Conservation (phyloP, 768 basidiomycete genomes). For the Macrolepiota dolichaula region DNA sequence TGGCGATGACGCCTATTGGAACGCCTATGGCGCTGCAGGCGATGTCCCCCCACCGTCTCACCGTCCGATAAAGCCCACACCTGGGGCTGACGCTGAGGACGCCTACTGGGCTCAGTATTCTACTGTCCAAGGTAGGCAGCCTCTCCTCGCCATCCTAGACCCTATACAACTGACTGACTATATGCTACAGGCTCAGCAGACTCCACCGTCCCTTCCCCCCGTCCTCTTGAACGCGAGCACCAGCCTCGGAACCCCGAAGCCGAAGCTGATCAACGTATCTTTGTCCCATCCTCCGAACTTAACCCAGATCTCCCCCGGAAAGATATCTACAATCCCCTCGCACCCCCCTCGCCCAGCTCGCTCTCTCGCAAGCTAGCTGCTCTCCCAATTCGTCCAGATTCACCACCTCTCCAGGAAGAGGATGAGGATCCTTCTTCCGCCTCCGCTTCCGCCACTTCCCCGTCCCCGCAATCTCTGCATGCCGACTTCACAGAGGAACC, state of each 20-base stretch:
- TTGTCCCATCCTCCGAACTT: slow-evolving; percentile 27
- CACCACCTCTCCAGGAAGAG: slow-evolving; percentile 20
- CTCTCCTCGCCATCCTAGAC: background rate
- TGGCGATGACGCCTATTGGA: slow-evolving; percentile 63
- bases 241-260: slow-evolving; percentile 11
- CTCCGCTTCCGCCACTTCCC: slow-evolving; percentile 16
- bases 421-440: slow-evolving; percentile 21
- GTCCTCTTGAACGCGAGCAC: slow-evolving; percentile 25
- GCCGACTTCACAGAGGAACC: slow-evolving; percentile 17
- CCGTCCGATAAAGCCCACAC: slow-evolving; percentile 14
- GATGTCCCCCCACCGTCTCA: slow-evolving; percentile 21
- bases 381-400: slow-evolving; percentile 23
- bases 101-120: slow-evolving; percentile 79
- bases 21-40: slow-evolving; percentile 49
- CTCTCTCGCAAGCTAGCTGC: slow-evolving; percentile 39
- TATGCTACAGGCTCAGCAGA: slow-evolving; percentile 58
- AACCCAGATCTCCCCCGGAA: slow-evolving; percentile 22
- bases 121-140: slow-evolving; percentile 58
- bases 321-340: slow-evolving; percentile 35
- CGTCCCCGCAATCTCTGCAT: slow-evolving; percentile 9
- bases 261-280: slow-evolving; percentile 23
- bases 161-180: slow-evolving; percentile 2
- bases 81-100: slow-evolving; percentile 40
- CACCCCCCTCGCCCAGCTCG: slow-evolving; percentile 36
- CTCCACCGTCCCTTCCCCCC: slow-evolving; percentile 61